Conservation (phyloP, 1,139 yeast species). For the Lodderomyces metapsilosis region DNA sequence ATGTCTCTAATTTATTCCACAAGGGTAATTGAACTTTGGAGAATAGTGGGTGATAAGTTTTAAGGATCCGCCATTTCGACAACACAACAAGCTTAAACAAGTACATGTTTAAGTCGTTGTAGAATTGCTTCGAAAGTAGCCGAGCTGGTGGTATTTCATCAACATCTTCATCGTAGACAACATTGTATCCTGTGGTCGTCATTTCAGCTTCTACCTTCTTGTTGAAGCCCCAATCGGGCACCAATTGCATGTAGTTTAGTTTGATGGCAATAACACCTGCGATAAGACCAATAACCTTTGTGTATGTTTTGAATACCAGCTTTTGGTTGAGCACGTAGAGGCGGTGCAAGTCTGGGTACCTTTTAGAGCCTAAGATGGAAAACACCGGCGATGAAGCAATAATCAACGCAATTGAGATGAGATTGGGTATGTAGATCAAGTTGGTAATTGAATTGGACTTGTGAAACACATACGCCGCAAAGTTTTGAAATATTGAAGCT, state of each 20-base stretch:
- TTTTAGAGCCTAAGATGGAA: slow-evolving; percentile 15
- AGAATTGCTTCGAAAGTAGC: slow-evolving; percentile 25
- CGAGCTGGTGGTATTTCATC: slow-evolving; percentile 22
- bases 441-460: slow-evolving; percentile 34
- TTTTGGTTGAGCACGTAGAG: slow-evolving; percentile 22
- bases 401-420: slow-evolving; percentile 35
- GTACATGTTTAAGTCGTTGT: slow-evolving; percentile 33
- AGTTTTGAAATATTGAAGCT: slow-evolving; percentile 18
- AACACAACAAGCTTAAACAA: slow-evolving; percentile 35
- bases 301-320: slow-evolving; percentile 32
- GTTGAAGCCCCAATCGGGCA: slow-evolving; percentile 26
- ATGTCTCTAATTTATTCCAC: slow-evolving; percentile 39
- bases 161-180: neutral
- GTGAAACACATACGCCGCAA: slow-evolving; percentile 22
- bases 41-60: slow-evolving; percentile 40
- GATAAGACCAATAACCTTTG: slow-evolving; percentile 34
- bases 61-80: slow-evolving; percentile 44
- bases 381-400: slow-evolving; percentile 36
- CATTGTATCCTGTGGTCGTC: neutral
- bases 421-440: slow-evolving; percentile 38
- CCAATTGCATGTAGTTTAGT: slow-evolving; percentile 24
- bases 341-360: slow-evolving; percentile 8
- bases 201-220: neutral
- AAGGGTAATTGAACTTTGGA: slow-evolving; percentile 21
- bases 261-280: slow-evolving; percentile 33